phyloP scores from a whole-genome alignment of 306 rosid genomes.

The Vachellia collinsii region DNA sequence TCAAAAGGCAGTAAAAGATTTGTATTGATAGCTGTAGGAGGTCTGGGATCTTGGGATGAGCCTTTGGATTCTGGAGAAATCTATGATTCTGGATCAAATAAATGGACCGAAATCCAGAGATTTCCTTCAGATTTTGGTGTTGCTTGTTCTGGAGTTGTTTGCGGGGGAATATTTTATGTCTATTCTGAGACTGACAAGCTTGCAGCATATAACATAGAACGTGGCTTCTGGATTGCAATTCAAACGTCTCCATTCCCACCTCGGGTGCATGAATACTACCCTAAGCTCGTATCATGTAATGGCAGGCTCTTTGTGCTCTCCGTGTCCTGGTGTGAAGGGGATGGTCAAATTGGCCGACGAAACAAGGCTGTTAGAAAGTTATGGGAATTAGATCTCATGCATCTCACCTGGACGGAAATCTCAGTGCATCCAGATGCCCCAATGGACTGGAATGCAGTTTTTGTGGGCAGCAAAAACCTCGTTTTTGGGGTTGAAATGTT shows the following conservation, averaged over 20 bases:
- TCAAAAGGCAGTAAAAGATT: slow-evolving; percentile 66
- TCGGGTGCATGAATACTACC: slow-evolving; percentile 82
- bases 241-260: slow-evolving; percentile 80
- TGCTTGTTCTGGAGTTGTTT: slow-evolving; percentile 84
- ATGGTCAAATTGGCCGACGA: slow-evolving; percentile 88
- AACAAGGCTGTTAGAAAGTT: slow-evolving; percentile 96
- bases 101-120: slow-evolving; percentile 90
- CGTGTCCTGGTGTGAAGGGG: slow-evolving; percentile 99
- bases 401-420: slow-evolving; percentile 83
- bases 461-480: slow-evolving; percentile 72
- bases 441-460: slow-evolving; percentile 98
- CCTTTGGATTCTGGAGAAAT: slow-evolving; percentile 95
- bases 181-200: slow-evolving; percentile 92
- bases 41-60: slow-evolving; percentile 96
- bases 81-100: slow-evolving; percentile 79
- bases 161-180: slow-evolving; percentile 84
- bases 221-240: slow-evolving; percentile 77
- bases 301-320: slow-evolving; percentile 84
- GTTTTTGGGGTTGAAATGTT: slow-evolving; percentile 97
- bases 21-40: slow-evolving; percentile 87
- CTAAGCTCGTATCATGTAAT: slow-evolving; percentile 76
- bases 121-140: slow-evolving; percentile 79
- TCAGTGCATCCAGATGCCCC: slow-evolving; percentile 99
- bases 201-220: slow-evolving; percentile 85
- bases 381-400: slow-evolving; percentile 91